Evolutionary conservation across 1,139 yeast genomes (phyloP), one percentile per base, ranked within the genome.

Genomic region (Hyphopichia khmerensis): DNA sequence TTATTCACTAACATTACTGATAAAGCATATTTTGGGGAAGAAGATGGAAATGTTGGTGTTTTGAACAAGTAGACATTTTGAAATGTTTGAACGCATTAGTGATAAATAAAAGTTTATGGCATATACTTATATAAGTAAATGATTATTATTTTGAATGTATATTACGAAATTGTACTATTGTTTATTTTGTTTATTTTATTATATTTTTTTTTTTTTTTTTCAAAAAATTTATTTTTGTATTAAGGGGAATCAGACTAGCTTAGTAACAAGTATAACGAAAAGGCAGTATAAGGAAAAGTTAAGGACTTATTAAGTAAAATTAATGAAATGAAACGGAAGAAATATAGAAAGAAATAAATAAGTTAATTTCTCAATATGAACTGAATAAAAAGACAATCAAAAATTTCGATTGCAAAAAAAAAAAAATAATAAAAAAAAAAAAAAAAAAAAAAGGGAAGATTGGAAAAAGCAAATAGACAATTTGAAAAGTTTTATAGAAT

Each of bases 11-110:
- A 53, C 14, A 75, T 81, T 78, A 95, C 96, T 19, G 70, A 72
- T 40, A 84, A 80, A 59, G 93, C 93, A 3, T 93, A 90, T 66
- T 89, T 93, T 60, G 99, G 99, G 39, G 90, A 85, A 59, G 75
- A 81, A 43, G 77, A 78, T 53, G 96, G 96, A 4, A 65, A 79
- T 21, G 88, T 85, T 9, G 56, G 44, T 40, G 29, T 14, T 17
- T 32, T 32, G 11, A 30, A 4, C 18, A 14, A 27, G 27, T 15
- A 21, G n/a, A n/a, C n/a, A n/a, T n/a, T n/a, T n/a, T n/a, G n/a
- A n/a, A n/a, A n/a, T n/a, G n/a, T n/a, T n/a, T n/a, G n/a, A n/a
- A n/a, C n/a, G n/a, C n/a, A n/a, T n/a, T n/a, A n/a, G n/a, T n/a
- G n/a, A n/a, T n/a, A n/a, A n/a, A n/a, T n/a, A n/a, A n/a, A n/a